Base-by-base conservation (phyloP, 352 stramenopile species). In the Halophytophthora polymorphica region DNA sequence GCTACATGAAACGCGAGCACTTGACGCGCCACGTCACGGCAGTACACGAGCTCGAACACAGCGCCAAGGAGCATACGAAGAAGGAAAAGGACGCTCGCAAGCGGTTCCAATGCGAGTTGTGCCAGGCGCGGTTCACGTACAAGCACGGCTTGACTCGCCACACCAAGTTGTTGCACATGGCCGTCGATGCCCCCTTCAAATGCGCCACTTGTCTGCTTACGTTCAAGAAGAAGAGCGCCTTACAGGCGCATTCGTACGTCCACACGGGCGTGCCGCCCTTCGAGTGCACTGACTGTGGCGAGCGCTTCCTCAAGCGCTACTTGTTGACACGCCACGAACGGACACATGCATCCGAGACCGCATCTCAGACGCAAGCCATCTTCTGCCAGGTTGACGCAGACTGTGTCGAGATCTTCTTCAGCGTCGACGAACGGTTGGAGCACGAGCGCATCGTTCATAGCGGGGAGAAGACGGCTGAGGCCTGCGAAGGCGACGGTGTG, bases 141-240 rank as follows among this genome's bases (percentile, higher is more conserved):
- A 88, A 82, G 21, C 83, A 93, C 46, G 83, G 71, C 0, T 56
- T 93, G 0, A 66, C 51, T 29, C 67, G 79, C 0, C 79, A 93
- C 51, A 56, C 50, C 31, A 67, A 81, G 19, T 67, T 64, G 33
- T 79, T 73, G 6, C 64, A 88, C 45, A 40, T 51, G 17, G 90
- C 85, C 48, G 56, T 63, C 34, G 73, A 85, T 40, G 40, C 58
- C 12, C 76, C 83, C 18, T 90, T 84, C 49, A 48, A 73, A 45
- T 93, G 83, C 42, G n/a, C 47, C 2, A 55, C 71, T 41, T 93
- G 83, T 58, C 57, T 86, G 0, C 58, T 78, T 43, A 53, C 63
- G 31, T 93, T 91, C 56, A 90, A 89, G 65, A 93, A 93, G 64
- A 93, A 91, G 64, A 78, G 60, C 41, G 61, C 81, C 8, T 58